A percentile compares a stretch with the other conserved stretches of the same genome.
Conservation (phyloP, 2,329 filamentous ascomycete genomes). For the Pseudogymnoascus sp. region DNA sequence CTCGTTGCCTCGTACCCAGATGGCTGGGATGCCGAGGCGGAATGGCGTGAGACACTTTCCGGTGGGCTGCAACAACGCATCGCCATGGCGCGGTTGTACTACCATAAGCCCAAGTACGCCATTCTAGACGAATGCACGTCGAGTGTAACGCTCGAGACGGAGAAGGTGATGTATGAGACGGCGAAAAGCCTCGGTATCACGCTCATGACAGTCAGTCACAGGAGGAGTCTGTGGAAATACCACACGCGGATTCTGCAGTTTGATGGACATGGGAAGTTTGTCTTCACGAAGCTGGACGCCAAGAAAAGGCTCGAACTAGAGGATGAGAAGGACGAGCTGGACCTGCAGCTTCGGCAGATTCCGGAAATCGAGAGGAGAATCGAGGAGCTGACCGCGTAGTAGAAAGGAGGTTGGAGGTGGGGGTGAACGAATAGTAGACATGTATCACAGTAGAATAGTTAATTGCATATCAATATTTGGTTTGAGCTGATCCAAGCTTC, state of each 20-base stretch:
- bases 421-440: background rate
- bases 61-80: constrained; percentile 92
- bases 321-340: constrained; percentile 93
- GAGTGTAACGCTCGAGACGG: constrained; percentile 88
- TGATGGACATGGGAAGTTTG: constrained; percentile 84
- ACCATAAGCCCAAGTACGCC: constrained; percentile 86
- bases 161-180: constrained; percentile 94
- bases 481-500: background rate
- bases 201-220: constrained; percentile 92
- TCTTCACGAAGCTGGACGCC: constrained; percentile 86
- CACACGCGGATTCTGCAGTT: constrained; percentile 93
- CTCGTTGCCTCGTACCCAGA: constrained; percentile 69
- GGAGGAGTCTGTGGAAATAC: constrained; percentile 92
- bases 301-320: constrained; percentile 79
- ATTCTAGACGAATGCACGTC: constrained; percentile 97
- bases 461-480: constrained; percentile 7
- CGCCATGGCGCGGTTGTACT: constrained; percentile 92
- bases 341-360: constrained; percentile 75
- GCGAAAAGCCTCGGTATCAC: constrained; percentile 89
- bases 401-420: background rate
- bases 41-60: constrained; percentile 92
- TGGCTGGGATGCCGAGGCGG: constrained; percentile 89
- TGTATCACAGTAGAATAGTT: constrained; percentile 9
- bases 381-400: constrained; percentile 60
- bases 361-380: constrained; percentile 84